A percentile compares a stretch with the other conserved stretches of the same genome.
Evolutionary conservation across 768 basidiomycete species (phyloP).

Genomic region (Boletus insuetus): DNA sequence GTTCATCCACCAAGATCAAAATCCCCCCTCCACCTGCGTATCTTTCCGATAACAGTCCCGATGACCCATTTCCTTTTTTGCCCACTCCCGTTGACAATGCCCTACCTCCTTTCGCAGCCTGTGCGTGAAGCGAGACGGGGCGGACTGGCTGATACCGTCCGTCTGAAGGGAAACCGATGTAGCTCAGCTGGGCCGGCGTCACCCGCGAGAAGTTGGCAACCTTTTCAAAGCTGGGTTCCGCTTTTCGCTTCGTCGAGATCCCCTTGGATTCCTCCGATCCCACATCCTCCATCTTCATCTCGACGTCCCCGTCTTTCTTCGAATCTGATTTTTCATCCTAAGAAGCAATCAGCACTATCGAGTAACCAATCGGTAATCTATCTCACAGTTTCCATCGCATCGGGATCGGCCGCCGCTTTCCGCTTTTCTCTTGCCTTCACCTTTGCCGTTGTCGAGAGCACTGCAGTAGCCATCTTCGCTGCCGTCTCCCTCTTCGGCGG

Average conservation of each 20-base stretch:
- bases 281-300: constrained; percentile 73
- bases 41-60: constrained; percentile 48
- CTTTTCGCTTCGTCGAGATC: constrained; percentile 54
- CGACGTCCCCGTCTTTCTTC: constrained; percentile 63
- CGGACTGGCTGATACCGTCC: constrained; percentile 89
- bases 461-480: constrained; percentile 89
- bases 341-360: constrained; percentile 13
- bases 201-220: constrained; percentile 90
- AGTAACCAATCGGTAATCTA: background rate
- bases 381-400: constrained; percentile 80
- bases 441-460: constrained; percentile 95
- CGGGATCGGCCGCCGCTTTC: constrained; percentile 80
- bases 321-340: constrained; percentile 56
- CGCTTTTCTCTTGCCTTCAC: constrained; percentile 94
- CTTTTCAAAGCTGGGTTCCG: constrained; percentile 73
- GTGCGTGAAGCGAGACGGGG: constrained; percentile 53
- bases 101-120: constrained; percentile 36
- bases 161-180: constrained; percentile 77
- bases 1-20: constrained; percentile 73
- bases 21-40: constrained; percentile 86
- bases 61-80: constrained; percentile 30
- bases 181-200: constrained; percentile 82
- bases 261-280: constrained; percentile 55
- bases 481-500: constrained; percentile 92
- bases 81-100: constrained; percentile 19